Base-by-base conservation (phyloP, 106 monocot species). In the Xerophyta viscosa region DNA sequence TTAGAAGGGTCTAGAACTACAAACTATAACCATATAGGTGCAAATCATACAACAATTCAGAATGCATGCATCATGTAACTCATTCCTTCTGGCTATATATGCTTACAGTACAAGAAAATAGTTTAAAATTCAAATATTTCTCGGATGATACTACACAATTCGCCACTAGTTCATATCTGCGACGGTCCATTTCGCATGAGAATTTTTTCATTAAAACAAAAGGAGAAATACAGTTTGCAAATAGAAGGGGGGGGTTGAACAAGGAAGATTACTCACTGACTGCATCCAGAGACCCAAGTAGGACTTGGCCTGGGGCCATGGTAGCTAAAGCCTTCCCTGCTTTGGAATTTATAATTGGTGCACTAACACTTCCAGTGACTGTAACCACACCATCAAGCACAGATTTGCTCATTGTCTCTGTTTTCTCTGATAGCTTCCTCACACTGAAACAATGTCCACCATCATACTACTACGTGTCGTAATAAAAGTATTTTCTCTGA, bases 371-470 rank as follows among this genome's bases (percentile, higher is more conserved):
- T 19, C 78, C 77, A 0, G 71, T 75, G 5, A 88, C 66, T 6
- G 57, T n/a, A 15, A 84, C 8, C 20, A 84, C 75, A 0, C 77
- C 81, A 18, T 78, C 66, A 13, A 94, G 84, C 66, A 94, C 69
- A 46, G 84, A 57, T 19, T 50, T 64, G 67, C 81, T 94, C 81
- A 94, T 81, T 44, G 71, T 88, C 68, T 94, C 93, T 9, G 84
- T 94, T 68, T 69, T 84, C 57, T 78, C 88, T 29, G 93, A 81
- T 36, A 94, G 28, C 57, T 75, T 80, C 64, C 93, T 83, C 52
- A 78, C 93, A 66, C 93, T 94, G 75, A 39, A 39, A 39, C 10
- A 15, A 15, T 15, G 15, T 15, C 39, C n/a, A n/a, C n/a, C n/a
- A n/a, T n/a, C n/a, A n/a, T n/a, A n/a, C n/a, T n/a, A n/a, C n/a